Evolutionary conservation across 2,329 filamentous ascomycete genomes (phyloP), one percentile per base, ranked within the genome.

Genomic region (Cladosporium sp.): DNA sequence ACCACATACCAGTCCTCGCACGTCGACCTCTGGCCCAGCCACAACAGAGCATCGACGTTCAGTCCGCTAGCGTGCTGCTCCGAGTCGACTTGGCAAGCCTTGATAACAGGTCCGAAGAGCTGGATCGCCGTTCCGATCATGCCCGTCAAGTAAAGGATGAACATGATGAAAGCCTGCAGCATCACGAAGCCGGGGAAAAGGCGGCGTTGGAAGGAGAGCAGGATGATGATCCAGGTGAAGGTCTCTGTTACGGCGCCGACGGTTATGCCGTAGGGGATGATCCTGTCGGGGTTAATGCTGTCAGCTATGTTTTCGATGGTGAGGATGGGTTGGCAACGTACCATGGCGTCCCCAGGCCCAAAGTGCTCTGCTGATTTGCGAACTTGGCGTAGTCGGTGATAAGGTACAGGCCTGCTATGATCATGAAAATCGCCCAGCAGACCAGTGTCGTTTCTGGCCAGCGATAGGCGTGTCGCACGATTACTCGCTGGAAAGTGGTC

Each of bases 381-480:
- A 87, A 85, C 71, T 79, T 79, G 22, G 82, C 79, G 65, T 82
- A 85, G 42, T 86, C 78, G 6, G 84, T 84, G 2, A 86, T 73
- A 51, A 84, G 79, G 48, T 79, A 79, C n/a, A 80, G 77, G 9
- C 82, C 82, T 1, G 80, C 78, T 0, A 78, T 79, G 17, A 86
- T 75, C 69, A 86, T 83, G 63, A 85, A 75, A 63, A 86, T 80
- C 51, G 83, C 80, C 84, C 84, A 87, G 65, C 85, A 71, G 66
- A 86, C 86, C 62, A 87, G 77, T 65, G 86, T 83, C 44, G 81
- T 75, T 70, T 86, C 83, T 2, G 84, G 84, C 84, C 84, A 87
- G 73, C 79, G 80, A 74, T 86, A 86, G 65, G 79, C 77, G 61
- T 78, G 71, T 25, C 76, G 74, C 40, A 78, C 74, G 44, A 78